Percentiles rank a stretch among this genome's conserved stretches.
phyloP scores from a whole-genome alignment of 371 early-diverging fungal genomes.

The Choanephora cucurbitarum region DNA sequence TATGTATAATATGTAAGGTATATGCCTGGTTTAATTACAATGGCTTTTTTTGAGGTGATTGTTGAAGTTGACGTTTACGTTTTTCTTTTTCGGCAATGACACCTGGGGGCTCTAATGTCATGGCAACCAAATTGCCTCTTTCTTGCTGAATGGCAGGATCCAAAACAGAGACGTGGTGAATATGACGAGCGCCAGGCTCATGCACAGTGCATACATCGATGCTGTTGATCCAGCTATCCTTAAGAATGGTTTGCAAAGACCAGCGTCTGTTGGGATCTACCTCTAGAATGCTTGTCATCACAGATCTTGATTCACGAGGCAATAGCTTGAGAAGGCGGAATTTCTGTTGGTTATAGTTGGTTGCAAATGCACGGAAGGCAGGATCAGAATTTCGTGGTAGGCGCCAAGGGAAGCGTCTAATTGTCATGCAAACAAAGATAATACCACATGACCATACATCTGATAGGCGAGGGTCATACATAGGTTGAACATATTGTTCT shows the following conservation, averaged over 20 bases:
- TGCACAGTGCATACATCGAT: conserved; percentile 59
- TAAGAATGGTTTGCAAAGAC: conserved; percentile 45
- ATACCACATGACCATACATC: conserved; percentile 84
- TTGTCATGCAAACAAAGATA: conserved; percentile 75
- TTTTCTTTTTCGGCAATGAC: conserved; percentile 47
- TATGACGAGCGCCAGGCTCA: conserved; percentile 45
- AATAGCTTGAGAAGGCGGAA: conserved; percentile 48
- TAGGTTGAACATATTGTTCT: conserved; percentile 70
- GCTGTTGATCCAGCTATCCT: conserved; percentile 53
- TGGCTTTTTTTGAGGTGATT: background rate
- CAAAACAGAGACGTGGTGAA: conserved; percentile 47
- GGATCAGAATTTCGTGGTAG: conserved; percentile 63
- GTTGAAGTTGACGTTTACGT: conserved; percentile 10
- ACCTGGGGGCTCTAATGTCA: conserved; percentile 51
- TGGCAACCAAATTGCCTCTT: conserved; percentile 40
- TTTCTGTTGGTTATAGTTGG: conserved; percentile 41
- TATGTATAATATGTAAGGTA: too few relatives aligned
- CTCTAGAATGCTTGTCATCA: conserved; percentile 54
- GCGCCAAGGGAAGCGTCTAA: conserved; percentile 77
- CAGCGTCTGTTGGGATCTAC: conserved; percentile 53
- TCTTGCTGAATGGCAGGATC: conserved; percentile 14
- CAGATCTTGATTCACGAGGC: conserved; percentile 50
- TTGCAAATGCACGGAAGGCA: conserved; percentile 54
- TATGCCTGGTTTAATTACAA: background rate
- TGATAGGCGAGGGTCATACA: conserved; percentile 68